These are phyloP conservation scores for Magnaporthiopsis rhizophila DNA, from an alignment of 2,329 filamentous ascomycete genomes.

Conservation along the genomic window DNA sequence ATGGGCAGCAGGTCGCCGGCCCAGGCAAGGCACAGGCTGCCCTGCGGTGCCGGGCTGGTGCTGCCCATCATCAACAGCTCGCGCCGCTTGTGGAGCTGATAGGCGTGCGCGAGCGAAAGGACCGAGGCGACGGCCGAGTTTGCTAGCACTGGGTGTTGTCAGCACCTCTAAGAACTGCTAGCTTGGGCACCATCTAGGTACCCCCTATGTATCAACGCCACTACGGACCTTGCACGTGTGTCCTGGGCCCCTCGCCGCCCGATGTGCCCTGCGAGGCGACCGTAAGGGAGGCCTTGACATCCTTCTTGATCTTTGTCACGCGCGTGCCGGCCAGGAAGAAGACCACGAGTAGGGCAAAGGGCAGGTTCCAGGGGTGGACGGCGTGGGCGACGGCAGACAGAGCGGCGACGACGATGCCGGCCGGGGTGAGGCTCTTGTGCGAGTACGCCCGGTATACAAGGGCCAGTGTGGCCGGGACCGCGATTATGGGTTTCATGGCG, in stretches of 20 bases:
- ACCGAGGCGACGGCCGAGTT: constrained; percentile 77
- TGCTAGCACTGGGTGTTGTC: constrained; percentile 53
- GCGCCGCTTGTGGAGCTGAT: constrained; percentile 45
- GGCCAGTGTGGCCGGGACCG: constrained; percentile 47
- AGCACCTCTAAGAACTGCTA: too few relatives aligned
- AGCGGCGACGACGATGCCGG: constrained; percentile 63
- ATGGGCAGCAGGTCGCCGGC: constrained; percentile 54
- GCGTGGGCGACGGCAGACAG: constrained; percentile 74
- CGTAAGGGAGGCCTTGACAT: constrained; percentile 75
- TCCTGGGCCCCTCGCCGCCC: constrained; percentile 76
- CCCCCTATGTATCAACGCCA: too few relatives aligned
- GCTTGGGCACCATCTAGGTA: too few relatives aligned
- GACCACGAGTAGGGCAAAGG: constrained; percentile 72
- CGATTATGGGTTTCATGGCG: constrained; percentile 50
- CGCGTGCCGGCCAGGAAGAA: constrained; percentile 84
- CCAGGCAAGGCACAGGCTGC: constrained; percentile 50
- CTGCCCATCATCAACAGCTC: constrained; percentile 28
- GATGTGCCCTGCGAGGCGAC: constrained; percentile 63
- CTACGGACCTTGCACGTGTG: constrained; percentile 63
- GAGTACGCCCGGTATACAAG: constrained; percentile 62
- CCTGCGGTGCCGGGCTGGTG: constrained; percentile 20
- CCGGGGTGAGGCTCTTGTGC: constrained; percentile 69
- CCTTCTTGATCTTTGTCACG: constrained; percentile 67
- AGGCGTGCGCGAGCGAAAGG: constrained; percentile 49
- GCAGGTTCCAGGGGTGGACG: constrained; percentile 87